Evolutionary conservation across 2,329 filamentous ascomycete genomes (phyloP), one percentile per base, ranked within the genome.

Genomic region (Diatrype stigma): DNA sequence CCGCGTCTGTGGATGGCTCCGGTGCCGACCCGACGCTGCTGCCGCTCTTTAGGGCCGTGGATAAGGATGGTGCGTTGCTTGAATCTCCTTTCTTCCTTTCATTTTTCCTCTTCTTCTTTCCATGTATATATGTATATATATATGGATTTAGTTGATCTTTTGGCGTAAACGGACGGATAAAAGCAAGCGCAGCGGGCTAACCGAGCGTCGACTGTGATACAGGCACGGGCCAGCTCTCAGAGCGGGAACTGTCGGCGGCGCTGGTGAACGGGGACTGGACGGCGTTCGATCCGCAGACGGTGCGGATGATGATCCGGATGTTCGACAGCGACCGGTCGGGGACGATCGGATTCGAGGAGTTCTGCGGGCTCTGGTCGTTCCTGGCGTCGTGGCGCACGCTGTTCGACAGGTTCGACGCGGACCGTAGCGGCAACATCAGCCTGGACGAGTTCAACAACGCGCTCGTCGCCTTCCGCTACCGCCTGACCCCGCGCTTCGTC

Each of bases 261-360:
- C 84, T 99, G 6, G 92, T 97, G 53, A 99, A 99, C 67, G 93
- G 92, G 50, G 94, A 99, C 77, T 96, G 90, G 83, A 90, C 90
- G 1, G 83, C 90, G 4, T 99, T 99, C 69, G 92, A 99, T 70
- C 80, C 85, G 4, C 89, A 96, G 62, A 99, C 94, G 1, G 92
- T 97, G 58, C 87, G 87, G 65, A 96, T 97, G 90, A 96, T 99
- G 92, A 96, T 99, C 60, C 88, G 92, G 66, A 97, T 99, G 94
- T 99, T 99, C 73, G 93, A 97, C 73, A 89, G 87, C 52, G 89
- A 96, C 72, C 87, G 89, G 61, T 88, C 82, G 55, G 91, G 92
- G 47, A 89, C 87, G 14, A 95, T 99, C 68, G 91, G 88, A 54
- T 97, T 96, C 69, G 86, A 94, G 58, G 94, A 97, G 71, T 99